Evolutionary conservation across 768 basidiomycete species (phyloP), one percentile per base, ranked within the genome.

Genomic region (Rhizopogon vinicolor): DNA sequence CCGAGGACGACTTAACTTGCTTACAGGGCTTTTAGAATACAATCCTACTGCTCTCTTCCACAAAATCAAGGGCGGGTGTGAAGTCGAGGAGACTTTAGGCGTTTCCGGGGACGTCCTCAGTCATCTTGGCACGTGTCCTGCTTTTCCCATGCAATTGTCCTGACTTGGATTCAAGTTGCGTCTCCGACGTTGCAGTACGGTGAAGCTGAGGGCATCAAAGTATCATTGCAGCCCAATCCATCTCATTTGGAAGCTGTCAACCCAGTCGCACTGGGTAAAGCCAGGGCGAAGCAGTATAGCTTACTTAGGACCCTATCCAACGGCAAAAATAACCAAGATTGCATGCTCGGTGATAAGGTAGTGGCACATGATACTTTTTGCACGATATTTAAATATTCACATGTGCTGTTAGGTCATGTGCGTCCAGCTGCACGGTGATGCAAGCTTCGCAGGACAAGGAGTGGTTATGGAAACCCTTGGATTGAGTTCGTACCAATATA

Each of bases 391-490:
- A 25, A n/a, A 18, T 0, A 14, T 6, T 22, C 8, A 18, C 54
- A 3, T 12, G 0, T 79, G 90, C 1, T 84, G 86, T 66, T 81
- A 78, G 62, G 94, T 87, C 3, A 86, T 96, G 83, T 93, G 88
- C 58, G 86, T 96, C 0, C 91, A 94, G 63, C 69, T 97, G 45
- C 94, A 96, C 59, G 94, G 94, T 3, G 94, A 97, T 67, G 93
- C 91, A 1, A 91, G 89, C 55, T 95, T 96, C 65, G 81, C 88
- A 0, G 94, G 93, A 0, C 94, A 96, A 67, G 93, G 94, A 2
- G 78, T 96, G 5, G 82, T 94, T 16, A 94, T 93, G 85, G 94
- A 96, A 68, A 78, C 81, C 16, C 76, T 97, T 33, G 91, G 92
- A 5, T 72, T 96, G 53, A 93, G 91, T 85, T 59, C 50, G 87